Base-by-base conservation (phyloP, 2,329 filamentous ascomycete genomes). In the Pseudogymnoascus sp. region DNA sequence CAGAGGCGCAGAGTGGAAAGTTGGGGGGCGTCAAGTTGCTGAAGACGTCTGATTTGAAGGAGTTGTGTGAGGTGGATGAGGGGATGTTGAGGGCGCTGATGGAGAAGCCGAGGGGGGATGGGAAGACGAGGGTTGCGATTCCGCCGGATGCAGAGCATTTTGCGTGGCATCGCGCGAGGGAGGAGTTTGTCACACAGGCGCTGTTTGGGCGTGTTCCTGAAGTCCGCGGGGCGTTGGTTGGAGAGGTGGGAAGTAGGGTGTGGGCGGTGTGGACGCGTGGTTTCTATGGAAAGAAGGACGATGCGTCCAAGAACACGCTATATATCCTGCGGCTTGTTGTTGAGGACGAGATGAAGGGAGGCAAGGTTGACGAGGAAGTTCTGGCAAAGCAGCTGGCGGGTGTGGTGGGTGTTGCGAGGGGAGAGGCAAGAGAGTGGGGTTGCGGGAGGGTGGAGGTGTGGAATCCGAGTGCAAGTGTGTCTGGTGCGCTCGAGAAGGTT, bases 91-190 rank as follows among this genome's bases (percentile, higher is more conserved):
- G 81, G 9, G 71, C 74, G 10, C 77, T 78, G 8, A 76, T 91
- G n/a, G 66, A 74, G 18, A 67, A 67, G 64, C 68, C 68, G 69
- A 69, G 71, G 69, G 68, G 69, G 72, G 69, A 69, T 65, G 70
- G 75, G 63, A 77, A 79, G 66, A 81, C 78, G 12, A 75, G 78
- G 21, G 81, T 94, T 40, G 88, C 90, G 40, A 76, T 92, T 65
- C 67, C 85, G 58, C 89, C 90, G 0, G 84, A 90, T 68, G 74
- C 83, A 64, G 82, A 87, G 62, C 84, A 85, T 5, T 81, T 92
- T 67, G 75, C 81, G 64, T 95, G 90, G 90, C 87, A 93, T 73
- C 84, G 90, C 72, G 84, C 86, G 63, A 85, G 93, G 58, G 91
- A 96, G 74, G 86, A 92, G 59, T 94, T 89, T 72, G 87, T 93